Base-by-base conservation (phyloP, 805 yeast genomes). In the Saccharomycopsis sp. region DNA sequence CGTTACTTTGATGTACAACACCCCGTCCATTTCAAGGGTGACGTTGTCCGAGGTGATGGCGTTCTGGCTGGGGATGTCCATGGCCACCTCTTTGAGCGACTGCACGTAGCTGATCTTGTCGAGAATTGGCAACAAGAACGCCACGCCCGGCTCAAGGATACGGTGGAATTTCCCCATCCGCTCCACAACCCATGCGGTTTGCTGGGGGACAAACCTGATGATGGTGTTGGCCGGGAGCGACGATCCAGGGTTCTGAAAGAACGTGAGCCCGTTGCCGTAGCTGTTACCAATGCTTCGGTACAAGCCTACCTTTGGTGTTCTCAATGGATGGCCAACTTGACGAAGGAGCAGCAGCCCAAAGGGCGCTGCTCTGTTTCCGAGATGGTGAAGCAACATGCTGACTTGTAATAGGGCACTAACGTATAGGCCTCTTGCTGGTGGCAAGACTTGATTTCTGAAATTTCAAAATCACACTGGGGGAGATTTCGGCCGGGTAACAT, bases 1-100 rank as follows among this genome's bases (percentile, higher is more conserved):
- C 34, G 71, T 68, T 3, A 84, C 88, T 50, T 75, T 75, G 52
- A 83, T 74, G 53, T 82, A 85, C 45, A 85, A 67, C 12, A 84
- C 81, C 46, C 95, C 94, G 52, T 84, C 94, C 68, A 84, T 69
- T 51, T 83, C 92, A 49, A 84, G 67, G 4, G 87, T 78, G 34
- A 85, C 94, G 52, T 84, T 85, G 58, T 84, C 95, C 13, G 84
- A 73, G 12, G 94, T 84, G 57, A 84, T 84, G 27, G 94, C 92
- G 50, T 77, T 76, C 59, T 84, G 95, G 13, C 80, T 65, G 3
- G 92, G 92, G 38, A 84, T 80, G 58, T 84, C 94, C 42, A 84
- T 68, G n/a, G 94, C 94, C 26, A 75, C 68, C 58, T 84, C 95
- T 56, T 85, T 85, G 45, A 84, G 62, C 3, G 85, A 75, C 61